These are phyloP conservation scores for Oenanthe sinensis DNA, from an alignment of 129 eudicot species.

Conservation along the genomic window DNA sequence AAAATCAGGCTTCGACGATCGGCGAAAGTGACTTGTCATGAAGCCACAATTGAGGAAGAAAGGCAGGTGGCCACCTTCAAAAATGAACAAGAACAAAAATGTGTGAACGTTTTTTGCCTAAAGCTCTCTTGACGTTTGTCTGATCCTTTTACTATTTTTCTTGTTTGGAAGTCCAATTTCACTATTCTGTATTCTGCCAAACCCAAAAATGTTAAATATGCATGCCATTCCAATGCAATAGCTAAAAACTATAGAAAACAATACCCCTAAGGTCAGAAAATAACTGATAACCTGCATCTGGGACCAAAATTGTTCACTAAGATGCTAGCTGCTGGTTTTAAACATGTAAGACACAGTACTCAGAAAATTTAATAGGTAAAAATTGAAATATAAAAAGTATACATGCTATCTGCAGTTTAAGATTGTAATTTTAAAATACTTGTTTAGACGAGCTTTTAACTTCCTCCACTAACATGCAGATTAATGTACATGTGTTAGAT, in stretches of 20 bases:
- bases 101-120: conserved; percentile 23
- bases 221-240: conserved; percentile 38
- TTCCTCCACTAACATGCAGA: too few relatives aligned
- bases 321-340: background rate
- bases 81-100: conserved; percentile 91
- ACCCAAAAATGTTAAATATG: too few relatives aligned
- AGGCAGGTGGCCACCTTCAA: conserved; percentile 48
- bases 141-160: too few relatives aligned
- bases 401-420: too few relatives aligned
- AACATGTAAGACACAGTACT: background rate
- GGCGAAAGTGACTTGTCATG: conserved; percentile 78
- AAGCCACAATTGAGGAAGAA: conserved; percentile 56
- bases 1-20: conserved; percentile 64
- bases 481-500: too few relatives aligned
- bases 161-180: too few relatives aligned
- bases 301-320: background rate
- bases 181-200: too few relatives aligned
- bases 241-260: conserved; percentile 32
- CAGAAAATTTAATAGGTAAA: too few relatives aligned
- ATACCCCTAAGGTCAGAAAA: conserved; percentile 44
- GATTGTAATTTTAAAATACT: too few relatives aligned
- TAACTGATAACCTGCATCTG: conserved; percentile 20
- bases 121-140: too few relatives aligned
- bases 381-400: too few relatives aligned
- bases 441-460: too few relatives aligned